These are phyloP conservation scores for Chloropicon primus DNA, from an alignment of 139 green algal genomes.

Conservation along the genomic window DNA sequence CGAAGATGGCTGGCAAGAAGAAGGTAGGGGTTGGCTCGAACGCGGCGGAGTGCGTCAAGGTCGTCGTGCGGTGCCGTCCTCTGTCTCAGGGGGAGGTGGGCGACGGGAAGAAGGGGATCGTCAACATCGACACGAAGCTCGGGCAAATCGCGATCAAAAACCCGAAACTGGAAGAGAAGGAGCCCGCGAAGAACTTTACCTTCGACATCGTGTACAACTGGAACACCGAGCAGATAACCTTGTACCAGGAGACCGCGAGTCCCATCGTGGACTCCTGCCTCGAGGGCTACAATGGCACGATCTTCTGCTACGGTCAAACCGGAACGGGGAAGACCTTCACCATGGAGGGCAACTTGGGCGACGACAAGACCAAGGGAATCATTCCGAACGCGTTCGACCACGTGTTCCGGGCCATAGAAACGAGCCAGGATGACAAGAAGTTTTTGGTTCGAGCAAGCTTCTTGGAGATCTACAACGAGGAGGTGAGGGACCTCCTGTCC, in stretches of 20 bases:
- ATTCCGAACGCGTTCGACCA: constrained; percentile 7
- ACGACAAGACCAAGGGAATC: not conserved
- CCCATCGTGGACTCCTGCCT: constrained; percentile 52
- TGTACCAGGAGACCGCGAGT: constrained; percentile 51
- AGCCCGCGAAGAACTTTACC: constrained; percentile 47
- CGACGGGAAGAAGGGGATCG: not conserved
- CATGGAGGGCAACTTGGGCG: constrained; percentile 3
- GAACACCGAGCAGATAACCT: constrained; percentile 35
- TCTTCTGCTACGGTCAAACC: constrained; percentile 13
- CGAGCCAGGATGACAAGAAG: constrained; percentile 27
- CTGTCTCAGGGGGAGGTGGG: not conserved
- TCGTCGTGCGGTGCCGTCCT: not conserved
- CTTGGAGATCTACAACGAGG: constrained; percentile 12
- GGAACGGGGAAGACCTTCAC: not conserved
- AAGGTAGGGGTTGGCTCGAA: not conserved
- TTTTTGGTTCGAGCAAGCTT: constrained; percentile 25
- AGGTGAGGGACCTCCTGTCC: constrained; percentile 6
- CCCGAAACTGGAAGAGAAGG: constrained; percentile 30
- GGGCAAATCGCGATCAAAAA: constrained; percentile 19
- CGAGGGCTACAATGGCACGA: constrained; percentile 46
- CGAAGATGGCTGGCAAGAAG: not conserved
- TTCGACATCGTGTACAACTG: constrained; percentile 62
- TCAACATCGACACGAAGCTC: not conserved
- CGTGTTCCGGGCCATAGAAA: constrained; percentile 18
- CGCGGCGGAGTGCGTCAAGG: constrained; percentile 2